Percentiles rank a stretch among this genome's conserved stretches.
These are phyloP conservation scores for Agaricus blazei DNA, from an alignment of 768 basidiomycete species.

Conservation along the genomic window DNA sequence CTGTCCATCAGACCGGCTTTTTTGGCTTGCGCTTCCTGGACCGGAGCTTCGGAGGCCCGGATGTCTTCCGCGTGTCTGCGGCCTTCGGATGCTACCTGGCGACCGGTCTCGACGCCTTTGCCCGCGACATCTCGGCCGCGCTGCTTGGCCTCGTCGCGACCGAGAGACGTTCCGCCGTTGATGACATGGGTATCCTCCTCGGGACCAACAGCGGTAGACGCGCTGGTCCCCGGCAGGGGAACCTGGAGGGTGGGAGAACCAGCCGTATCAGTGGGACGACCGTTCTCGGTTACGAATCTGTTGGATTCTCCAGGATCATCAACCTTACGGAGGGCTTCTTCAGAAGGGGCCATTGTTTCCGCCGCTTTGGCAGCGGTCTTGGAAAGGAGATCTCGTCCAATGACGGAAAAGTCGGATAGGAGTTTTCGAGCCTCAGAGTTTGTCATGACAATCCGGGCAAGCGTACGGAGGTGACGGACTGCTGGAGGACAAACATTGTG, in stretches of 20 bases:
- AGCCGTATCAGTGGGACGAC: slow-evolving; percentile 21
- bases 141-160: slow-evolving; percentile 19
- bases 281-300: slow-evolving; percentile 54
- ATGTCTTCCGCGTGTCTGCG: slow-evolving; percentile 5
- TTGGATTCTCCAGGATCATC: slow-evolving; percentile 67
- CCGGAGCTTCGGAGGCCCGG: background rate
- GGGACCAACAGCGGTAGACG: slow-evolving; percentile 39
- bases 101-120: slow-evolving; percentile 9
- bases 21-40: slow-evolving; percentile 17
- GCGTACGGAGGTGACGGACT: slow-evolving; percentile 80
- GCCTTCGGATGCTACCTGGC: slow-evolving; percentile 9
- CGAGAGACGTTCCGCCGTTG: slow-evolving; percentile 28
- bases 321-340: slow-evolving; percentile 56
- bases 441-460: slow-evolving; percentile 81
- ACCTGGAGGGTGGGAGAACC: slow-evolving; percentile 32
- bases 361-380: slow-evolving; percentile 69
- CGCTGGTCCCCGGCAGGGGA: slow-evolving; percentile 26
- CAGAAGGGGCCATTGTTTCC: slow-evolving; percentile 56
- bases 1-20: slow-evolving; percentile 28
- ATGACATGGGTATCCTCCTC: slow-evolving; percentile 33
- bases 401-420: slow-evolving; percentile 67
- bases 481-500: slow-evolving; percentile 35
- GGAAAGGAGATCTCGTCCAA: slow-evolving; percentile 82
- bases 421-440: slow-evolving; percentile 94
- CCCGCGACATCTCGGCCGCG: slow-evolving; percentile 13